Conservation (phyloP, 2,329 filamentous ascomycete genomes). For the Thermothelomyces thermophilus region DNA sequence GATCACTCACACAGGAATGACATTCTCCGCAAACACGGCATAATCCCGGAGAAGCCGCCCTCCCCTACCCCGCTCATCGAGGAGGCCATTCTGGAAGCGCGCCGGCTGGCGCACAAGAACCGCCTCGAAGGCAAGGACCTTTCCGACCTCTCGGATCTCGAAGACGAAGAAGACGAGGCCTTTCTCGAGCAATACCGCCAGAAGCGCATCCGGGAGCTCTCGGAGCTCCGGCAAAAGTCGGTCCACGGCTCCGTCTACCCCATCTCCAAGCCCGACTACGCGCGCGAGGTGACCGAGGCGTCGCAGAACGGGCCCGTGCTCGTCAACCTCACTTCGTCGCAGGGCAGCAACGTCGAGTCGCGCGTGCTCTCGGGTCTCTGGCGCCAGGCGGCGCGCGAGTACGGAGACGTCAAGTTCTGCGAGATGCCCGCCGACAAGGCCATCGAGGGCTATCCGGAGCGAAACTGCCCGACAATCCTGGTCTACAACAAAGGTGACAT, state of each 20-base stretch:
- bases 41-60: constrained; percentile 96
- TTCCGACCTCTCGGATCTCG: constrained; percentile 86
- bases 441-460: constrained; percentile 93
- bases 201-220: constrained; percentile 79
- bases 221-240: constrained; percentile 65
- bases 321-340: constrained; percentile 73
- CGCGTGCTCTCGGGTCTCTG: constrained; percentile 78
- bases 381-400: constrained; percentile 75
- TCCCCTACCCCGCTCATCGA: constrained; percentile 95
- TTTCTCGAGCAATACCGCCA: constrained; percentile 85
- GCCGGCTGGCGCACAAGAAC: constrained; percentile 81
- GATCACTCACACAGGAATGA: constrained; percentile 66
- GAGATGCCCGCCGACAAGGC: constrained; percentile 89
- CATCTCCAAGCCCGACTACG: constrained; percentile 89
- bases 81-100: constrained; percentile 81
- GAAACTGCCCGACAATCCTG: constrained; percentile 88
- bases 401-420: constrained; percentile 94
- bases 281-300: constrained; percentile 83
- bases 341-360: constrained; percentile 78
- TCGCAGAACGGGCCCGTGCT: constrained; percentile 64
- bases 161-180: constrained; percentile 90
- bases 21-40: constrained; percentile 89
- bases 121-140: constrained; percentile 89
- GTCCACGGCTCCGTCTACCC: constrained; percentile 89
- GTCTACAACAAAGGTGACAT: constrained; percentile 93